Evolutionary conservation across 192 early-diverging fungal genomes (phyloP).

Genomic region (Backusella sp.): DNA sequence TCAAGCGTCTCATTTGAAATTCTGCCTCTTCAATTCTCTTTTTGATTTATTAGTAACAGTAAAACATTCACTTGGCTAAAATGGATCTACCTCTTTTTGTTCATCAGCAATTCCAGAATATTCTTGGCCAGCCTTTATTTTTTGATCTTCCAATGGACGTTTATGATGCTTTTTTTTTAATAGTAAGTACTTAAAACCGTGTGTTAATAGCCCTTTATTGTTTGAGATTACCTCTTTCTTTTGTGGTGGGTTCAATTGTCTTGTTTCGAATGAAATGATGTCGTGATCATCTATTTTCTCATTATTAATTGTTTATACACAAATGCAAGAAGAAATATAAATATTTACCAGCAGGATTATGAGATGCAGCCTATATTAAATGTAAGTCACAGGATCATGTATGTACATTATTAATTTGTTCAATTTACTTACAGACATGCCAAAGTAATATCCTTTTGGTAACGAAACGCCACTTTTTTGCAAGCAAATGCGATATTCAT

Average conservation of each 20-base stretch:
- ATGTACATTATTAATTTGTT: constrained; percentile 9
- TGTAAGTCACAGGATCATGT: not conserved
- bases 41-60: not conserved
- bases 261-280: constrained; percentile 63
- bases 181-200: not conserved
- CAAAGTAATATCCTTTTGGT: constrained; percentile 76
- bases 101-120: constrained; percentile 31
- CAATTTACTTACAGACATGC: constrained; percentile 50
- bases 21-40: constrained; percentile 36
- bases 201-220: not conserved
- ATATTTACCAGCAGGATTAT: constrained; percentile 25
- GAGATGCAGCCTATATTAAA: constrained; percentile 36
- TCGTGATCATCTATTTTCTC: constrained; percentile 70
- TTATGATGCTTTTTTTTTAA: not conserved
- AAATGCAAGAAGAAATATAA: not conserved
- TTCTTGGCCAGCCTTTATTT: constrained; percentile 25
- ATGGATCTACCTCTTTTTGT: constrained; percentile 28
- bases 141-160: constrained; percentile 31
- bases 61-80: not conserved
- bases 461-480: constrained; percentile 48
- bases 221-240: constrained; percentile 37
- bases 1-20: constrained; percentile 22
- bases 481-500: constrained; percentile 57
- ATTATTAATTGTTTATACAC: not conserved
- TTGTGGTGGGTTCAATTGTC: constrained; percentile 63